phyloP scores from a whole-genome alignment of 148 eudicot genomes.

The Tetragonia tetragonoides region DNA sequence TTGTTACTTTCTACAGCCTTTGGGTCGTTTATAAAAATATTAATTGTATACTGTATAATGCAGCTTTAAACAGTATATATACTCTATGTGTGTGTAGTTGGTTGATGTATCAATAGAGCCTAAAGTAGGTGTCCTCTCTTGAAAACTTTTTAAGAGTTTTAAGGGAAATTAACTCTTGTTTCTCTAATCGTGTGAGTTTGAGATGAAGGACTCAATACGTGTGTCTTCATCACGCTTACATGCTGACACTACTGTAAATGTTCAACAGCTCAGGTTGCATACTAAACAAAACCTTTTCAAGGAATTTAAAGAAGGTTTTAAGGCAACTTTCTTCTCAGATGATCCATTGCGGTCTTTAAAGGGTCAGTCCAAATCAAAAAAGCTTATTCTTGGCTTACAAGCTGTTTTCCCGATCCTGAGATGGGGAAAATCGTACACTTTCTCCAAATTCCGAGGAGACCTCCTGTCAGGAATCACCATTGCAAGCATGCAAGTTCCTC shows the following conservation, averaged over 20 bases:
- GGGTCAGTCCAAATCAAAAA: slow-evolving; percentile 1
- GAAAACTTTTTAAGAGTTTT: background rate
- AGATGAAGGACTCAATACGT: background rate
- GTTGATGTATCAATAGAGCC: background rate
- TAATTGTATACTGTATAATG: too few species aligned
- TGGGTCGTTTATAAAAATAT: too few species aligned
- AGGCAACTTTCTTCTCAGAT: slow-evolving; percentile 10
- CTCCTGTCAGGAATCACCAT: slow-evolving; percentile 13
- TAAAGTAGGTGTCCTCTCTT: background rate
- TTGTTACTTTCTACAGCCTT: too few species aligned
- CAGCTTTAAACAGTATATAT: background rate
- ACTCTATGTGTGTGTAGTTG: background rate
- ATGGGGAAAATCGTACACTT: slow-evolving; percentile 11
- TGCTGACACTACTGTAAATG: background rate
- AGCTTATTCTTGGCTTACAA: slow-evolving; percentile 4
- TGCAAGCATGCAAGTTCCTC: slow-evolving; percentile 18
- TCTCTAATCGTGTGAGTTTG: slow-evolving; percentile 6
- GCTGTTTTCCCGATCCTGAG: slow-evolving; percentile 11
- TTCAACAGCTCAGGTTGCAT: background rate
- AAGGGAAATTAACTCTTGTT: background rate
- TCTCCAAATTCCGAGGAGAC: slow-evolving; percentile 15
- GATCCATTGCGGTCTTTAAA: slow-evolving; percentile 9
- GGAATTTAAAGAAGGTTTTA: slow-evolving; percentile 8
- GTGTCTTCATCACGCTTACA: background rate
- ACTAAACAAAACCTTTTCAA: slow-evolving; percentile 11